These are phyloP conservation scores for Cenococcum geophilum DNA, from an alignment of 495 filamentous ascomycete species.

Conservation along the genomic window DNA sequence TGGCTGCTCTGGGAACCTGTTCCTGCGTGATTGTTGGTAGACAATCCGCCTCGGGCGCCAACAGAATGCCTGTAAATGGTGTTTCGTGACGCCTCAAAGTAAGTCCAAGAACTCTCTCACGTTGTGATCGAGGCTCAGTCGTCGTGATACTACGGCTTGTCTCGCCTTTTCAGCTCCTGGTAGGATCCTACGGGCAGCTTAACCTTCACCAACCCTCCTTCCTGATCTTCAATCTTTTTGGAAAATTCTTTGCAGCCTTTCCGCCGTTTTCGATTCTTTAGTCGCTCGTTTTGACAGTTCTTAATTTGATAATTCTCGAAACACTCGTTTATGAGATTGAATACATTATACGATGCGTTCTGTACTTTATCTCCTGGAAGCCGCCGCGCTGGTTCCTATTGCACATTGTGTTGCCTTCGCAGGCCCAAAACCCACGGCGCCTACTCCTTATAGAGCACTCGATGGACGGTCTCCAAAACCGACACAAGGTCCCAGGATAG, in stretches of 20 bases:
- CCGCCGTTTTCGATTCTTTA: slow-evolving; percentile 1
- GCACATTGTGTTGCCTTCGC: slow-evolving; percentile 21
- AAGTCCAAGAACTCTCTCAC: background rate
- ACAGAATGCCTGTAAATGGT: slow-evolving; percentile 1
- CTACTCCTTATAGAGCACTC: slow-evolving; percentile 6
- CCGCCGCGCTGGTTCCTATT: slow-evolving; percentile 11
- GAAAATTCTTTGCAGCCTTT: background rate
- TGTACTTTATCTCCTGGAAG: slow-evolving; percentile 6
- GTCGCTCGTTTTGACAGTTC: slow-evolving; percentile 12
- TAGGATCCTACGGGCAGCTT: background rate
- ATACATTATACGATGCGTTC: slow-evolving; percentile 12
- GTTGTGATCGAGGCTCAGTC: background rate
- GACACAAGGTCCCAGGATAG: slow-evolving; percentile 21
- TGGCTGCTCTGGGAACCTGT: too few species aligned
- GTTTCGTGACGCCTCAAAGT: background rate
- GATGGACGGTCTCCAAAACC: slow-evolving; percentile 21
- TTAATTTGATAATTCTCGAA: background rate
- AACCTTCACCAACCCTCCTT: background rate
- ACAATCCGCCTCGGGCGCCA: background rate
- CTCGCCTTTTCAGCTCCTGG: slow-evolving; percentile 5
- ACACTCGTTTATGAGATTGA: background rate
- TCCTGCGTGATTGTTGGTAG: background rate
- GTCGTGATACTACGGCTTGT: background rate
- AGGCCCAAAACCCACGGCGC: slow-evolving; percentile 20
- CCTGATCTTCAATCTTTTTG: background rate